Conservation (phyloP, 2,329 filamentous ascomycete genomes). For the Coleophoma eucalyptorum region DNA sequence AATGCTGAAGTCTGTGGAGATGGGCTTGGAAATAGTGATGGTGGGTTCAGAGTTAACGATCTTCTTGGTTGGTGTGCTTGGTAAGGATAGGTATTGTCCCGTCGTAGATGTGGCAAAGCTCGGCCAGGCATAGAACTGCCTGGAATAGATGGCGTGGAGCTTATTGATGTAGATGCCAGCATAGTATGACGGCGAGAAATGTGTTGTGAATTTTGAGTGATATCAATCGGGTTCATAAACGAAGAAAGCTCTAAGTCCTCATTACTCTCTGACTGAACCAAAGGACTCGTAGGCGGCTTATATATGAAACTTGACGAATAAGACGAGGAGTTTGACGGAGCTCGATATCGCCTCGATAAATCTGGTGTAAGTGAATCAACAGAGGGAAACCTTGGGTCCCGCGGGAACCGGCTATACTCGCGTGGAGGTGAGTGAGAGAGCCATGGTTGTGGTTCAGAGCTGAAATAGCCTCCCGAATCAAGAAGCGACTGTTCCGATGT, state of each 20-base stretch:
- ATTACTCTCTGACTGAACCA: slow-evolving; percentile 85
- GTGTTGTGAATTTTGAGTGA: slow-evolving; percentile 30
- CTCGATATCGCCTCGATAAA: slow-evolving; percentile 15
- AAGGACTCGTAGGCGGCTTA: slow-evolving; percentile 84
- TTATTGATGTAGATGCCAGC: slow-evolving; percentile 54
- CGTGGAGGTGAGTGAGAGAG: slow-evolving; percentile 53
- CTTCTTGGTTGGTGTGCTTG: slow-evolving; percentile 77
- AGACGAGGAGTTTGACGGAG: slow-evolving; percentile 65
- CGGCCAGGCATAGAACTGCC: slow-evolving; percentile 36
- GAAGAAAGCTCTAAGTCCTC: slow-evolving; percentile 67
- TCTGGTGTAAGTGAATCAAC: slow-evolving; percentile 11
- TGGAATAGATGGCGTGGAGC: slow-evolving; percentile 33
- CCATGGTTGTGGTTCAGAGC: slow-evolving; percentile 34
- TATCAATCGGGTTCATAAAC: slow-evolving; percentile 46
- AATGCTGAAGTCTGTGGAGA: slow-evolving; percentile 48
- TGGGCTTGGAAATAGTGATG: slow-evolving; percentile 32
- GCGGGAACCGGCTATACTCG: slow-evolving; percentile 43
- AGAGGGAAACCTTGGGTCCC: slow-evolving; percentile 29
- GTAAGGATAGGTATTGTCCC: slow-evolving; percentile 64
- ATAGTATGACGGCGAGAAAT: slow-evolving; percentile 66
- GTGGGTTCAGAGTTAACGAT: slow-evolving; percentile 61
- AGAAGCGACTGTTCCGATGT: slow-evolving; percentile 6
- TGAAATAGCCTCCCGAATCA: slow-evolving; percentile 9
- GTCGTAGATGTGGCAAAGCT: slow-evolving; percentile 43
- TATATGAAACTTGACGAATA: slow-evolving; percentile 78